phyloP scores from a whole-genome alignment of 2,329 filamentous ascomycete genomes.

The Colletotrichum echinochloae region DNA sequence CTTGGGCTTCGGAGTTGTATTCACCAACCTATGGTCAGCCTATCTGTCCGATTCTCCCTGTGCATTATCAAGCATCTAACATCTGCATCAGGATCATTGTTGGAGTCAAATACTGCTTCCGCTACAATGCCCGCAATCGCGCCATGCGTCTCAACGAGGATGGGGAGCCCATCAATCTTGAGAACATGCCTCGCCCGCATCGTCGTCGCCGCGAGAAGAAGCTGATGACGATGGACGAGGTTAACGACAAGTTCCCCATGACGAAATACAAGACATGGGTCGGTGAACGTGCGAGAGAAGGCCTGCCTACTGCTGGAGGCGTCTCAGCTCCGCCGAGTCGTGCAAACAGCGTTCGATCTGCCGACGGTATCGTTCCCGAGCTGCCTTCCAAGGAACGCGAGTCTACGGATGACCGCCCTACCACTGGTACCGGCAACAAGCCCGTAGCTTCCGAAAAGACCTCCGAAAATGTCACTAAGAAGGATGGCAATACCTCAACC shows the following conservation, averaged over 20 bases:
- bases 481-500: slow-evolving; percentile 29
- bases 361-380: slow-evolving; percentile 63
- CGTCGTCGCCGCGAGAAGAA: slow-evolving; percentile 95
- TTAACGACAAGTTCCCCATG: slow-evolving; percentile 96
- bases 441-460: slow-evolving; percentile 28
- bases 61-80: slow-evolving; percentile 8
- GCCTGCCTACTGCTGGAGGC: slow-evolving; percentile 85
- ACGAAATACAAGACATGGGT: slow-evolving; percentile 98
- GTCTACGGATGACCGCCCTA: slow-evolving; percentile 53
- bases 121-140: slow-evolving; percentile 95
- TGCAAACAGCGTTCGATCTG: slow-evolving; percentile 78
- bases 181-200: slow-evolving; percentile 86
- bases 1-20: slow-evolving; percentile 96
- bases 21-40: slow-evolving; percentile 95
- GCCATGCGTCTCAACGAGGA: slow-evolving; percentile 81
- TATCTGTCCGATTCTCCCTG: background rate
- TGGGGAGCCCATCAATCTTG: slow-evolving; percentile 88
- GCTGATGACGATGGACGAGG: slow-evolving; percentile 98
- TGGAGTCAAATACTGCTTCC: slow-evolving; percentile 98
- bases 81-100: slow-evolving; percentile 88
- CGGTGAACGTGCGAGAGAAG: slow-evolving; percentile 82
- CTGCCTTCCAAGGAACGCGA: slow-evolving; percentile 55
- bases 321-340: slow-evolving; percentile 81
- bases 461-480: slow-evolving; percentile 20
- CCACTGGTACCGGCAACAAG: slow-evolving; percentile 27